These are phyloP conservation scores for Entrophospora sp. DNA, from an alignment of 192 early-diverging fungal species.

Conservation along the genomic window DNA sequence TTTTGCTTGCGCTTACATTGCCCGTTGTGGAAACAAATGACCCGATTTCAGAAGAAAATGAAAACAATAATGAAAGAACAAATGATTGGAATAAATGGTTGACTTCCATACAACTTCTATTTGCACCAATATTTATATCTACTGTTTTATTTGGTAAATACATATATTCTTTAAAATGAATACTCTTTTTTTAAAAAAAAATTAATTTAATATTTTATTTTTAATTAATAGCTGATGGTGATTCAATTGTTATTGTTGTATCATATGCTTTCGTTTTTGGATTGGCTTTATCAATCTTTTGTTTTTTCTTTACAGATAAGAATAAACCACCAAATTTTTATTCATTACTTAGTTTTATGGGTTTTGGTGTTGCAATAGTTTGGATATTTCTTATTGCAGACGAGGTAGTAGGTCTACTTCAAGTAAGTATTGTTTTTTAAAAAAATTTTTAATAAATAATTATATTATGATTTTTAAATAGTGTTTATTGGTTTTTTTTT, in stretches of 20 bases:
- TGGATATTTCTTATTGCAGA: slow-evolving; percentile 88
- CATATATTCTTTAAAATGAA: no score
- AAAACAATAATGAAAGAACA: slow-evolving; percentile 26
- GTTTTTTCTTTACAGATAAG: slow-evolving; percentile 29
- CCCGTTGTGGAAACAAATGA: slow-evolving; percentile 51
- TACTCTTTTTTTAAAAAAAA: not conserved
- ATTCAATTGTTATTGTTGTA: slow-evolving; percentile 23
- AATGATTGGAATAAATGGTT: slow-evolving; percentile 45
- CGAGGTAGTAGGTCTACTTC: slow-evolving; percentile 82
- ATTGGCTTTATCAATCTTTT: slow-evolving; percentile 10
- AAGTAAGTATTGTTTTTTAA: no score
- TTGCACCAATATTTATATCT: slow-evolving; percentile 47
- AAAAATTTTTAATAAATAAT: no score
- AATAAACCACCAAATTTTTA: slow-evolving; percentile 35
- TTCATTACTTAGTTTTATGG: slow-evolving; percentile 50
- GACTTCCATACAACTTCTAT: slow-evolving; percentile 46
- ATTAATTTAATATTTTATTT: not conserved
- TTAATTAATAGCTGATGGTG: slow-evolving; percentile 27
- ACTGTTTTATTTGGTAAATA: slow-evolving; percentile 27
- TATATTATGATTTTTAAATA: no score
- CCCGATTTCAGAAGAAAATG: slow-evolving; percentile 18
- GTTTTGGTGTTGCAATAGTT: slow-evolving; percentile 67
- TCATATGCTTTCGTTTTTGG: slow-evolving; percentile 27
- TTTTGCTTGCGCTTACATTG: slow-evolving; percentile 46
- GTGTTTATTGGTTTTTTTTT: no score